Conservation (phyloP, 1,139 yeast genomes). For the Blastobotrys arbuscula region DNA sequence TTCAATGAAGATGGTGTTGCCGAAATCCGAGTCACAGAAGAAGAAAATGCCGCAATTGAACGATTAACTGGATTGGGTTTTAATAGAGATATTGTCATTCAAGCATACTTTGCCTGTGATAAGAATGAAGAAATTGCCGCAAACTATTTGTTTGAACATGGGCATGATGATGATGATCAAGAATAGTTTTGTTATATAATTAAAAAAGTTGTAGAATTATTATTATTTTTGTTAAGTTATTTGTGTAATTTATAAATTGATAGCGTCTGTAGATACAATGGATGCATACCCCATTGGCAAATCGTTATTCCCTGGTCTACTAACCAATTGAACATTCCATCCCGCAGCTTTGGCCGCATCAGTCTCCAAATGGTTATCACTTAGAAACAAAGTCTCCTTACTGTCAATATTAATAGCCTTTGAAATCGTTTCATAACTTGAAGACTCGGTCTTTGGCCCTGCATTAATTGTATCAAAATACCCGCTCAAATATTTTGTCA, state of each 20-base stretch:
- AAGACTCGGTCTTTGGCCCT: slow-evolving; percentile 58
- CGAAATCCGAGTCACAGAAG: slow-evolving; percentile 63
- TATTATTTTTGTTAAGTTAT: background rate
- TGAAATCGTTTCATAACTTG: slow-evolving; percentile 57
- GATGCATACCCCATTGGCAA: slow-evolving; percentile 29
- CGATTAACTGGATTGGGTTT: slow-evolving; percentile 91
- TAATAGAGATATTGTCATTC: slow-evolving; percentile 79
- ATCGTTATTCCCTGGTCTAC: slow-evolving; percentile 71
- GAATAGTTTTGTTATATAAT: background rate
- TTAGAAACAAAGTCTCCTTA: slow-evolving; percentile 54
- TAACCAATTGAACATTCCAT: slow-evolving; percentile 51
- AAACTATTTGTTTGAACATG: slow-evolving; percentile 63
- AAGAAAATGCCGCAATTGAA: slow-evolving; percentile 81
- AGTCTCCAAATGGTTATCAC: slow-evolving; percentile 49
- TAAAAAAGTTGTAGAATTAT: background rate
- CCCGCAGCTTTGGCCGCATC: slow-evolving; percentile 71
- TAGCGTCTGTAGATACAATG: slow-evolving; percentile 3
- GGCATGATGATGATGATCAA: slow-evolving; percentile 31
- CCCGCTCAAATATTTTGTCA: slow-evolving; percentile 52
- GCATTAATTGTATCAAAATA: slow-evolving; percentile 84
- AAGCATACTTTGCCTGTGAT: slow-evolving; percentile 96
- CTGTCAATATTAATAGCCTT: slow-evolving; percentile 38
- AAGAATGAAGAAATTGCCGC: slow-evolving; percentile 97
- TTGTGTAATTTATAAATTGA: background rate
- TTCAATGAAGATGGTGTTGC: slow-evolving; percentile 31